Evolutionary conservation across 2,329 filamentous ascomycete genomes (phyloP).

Genomic region (Amauroascus verrucosus): DNA sequence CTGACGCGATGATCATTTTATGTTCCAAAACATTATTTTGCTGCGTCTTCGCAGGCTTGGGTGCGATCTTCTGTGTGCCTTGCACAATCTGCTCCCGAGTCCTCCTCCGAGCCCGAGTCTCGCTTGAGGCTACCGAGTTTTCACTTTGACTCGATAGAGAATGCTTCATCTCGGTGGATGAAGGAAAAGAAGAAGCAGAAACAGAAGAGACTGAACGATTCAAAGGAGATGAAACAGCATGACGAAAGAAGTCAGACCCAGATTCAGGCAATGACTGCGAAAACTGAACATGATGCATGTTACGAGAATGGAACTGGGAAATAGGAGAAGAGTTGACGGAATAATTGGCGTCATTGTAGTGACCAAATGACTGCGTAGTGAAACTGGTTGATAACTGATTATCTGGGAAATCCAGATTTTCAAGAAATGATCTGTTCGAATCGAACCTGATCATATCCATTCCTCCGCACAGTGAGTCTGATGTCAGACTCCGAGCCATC

Average conservation of each 20-base stretch:
- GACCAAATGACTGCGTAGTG: slow-evolving; percentile 20
- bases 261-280: slow-evolving; percentile 24
- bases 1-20: slow-evolving; percentile 43
- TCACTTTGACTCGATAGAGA: slow-evolving; percentile 41
- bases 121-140: slow-evolving; percentile 34
- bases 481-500: slow-evolving; percentile 39
- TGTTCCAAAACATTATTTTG: slow-evolving; percentile 30
- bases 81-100: slow-evolving; percentile 42
- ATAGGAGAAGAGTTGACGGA: slow-evolving; percentile 20
- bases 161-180: slow-evolving; percentile 42
- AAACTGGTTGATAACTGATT: slow-evolving; percentile 22
- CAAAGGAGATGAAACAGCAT: slow-evolving; percentile 16
- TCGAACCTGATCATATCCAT: slow-evolving; percentile 39
- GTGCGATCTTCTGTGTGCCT: slow-evolving; percentile 42
- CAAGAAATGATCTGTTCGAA: slow-evolving; percentile 28
- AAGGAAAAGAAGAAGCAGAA: slow-evolving; percentile 23
- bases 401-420: slow-evolving; percentile 19
- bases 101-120: slow-evolving; percentile 38
- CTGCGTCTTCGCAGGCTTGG: slow-evolving; percentile 33
- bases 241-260: slow-evolving; percentile 26
- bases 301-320: slow-evolving; percentile 20
- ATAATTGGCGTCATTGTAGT: slow-evolving; percentile 25
- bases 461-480: slow-evolving; percentile 36
- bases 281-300: slow-evolving; percentile 26
- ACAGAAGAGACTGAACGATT: slow-evolving; percentile 24